Evolutionary conservation across 2,329 filamentous ascomycete species (phyloP), one percentile per base, ranked within the genome.

Genomic region (Lachnellula suecica): DNA sequence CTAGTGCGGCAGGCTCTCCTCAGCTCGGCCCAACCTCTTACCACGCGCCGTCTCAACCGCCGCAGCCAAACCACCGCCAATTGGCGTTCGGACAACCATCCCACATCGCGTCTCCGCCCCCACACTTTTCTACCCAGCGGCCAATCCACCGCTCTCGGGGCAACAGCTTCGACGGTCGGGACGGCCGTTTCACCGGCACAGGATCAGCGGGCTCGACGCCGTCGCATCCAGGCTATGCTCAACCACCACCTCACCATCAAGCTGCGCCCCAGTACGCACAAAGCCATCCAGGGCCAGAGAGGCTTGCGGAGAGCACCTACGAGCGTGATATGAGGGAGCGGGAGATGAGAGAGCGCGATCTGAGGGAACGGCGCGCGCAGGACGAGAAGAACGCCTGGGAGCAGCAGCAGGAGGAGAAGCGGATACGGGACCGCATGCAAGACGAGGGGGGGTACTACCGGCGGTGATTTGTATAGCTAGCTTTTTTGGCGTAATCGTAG

Each of bases 121-220:
- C 59, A 2, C 59, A 59, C 31, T 65, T 60, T 46, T 44, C 60
- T 13, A 38, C 54, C 4, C 63, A 64, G 19, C 62, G 61, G 24
- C 51, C 56, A 22, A 20, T 63, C 3, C 65, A 67, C 42, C 56
- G 56, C 22, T 65, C 65, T 22, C 35, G 64, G 42, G 62, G 65
- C 15, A 65, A 63, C 44, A 66, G 64, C 35, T 63, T 67, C 38
- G 65, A 67, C 57, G 59, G 56, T 37, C 52, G 60, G 19, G 65
- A 67, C 57, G 59, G 56, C 34, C 52, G 60, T 17, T 60, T 59
- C 38, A 54, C 57, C 17, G 56, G 56, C 47, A 46, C 54, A 44
- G 53, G 47, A 17, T 47, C 61, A 15, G 56, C 63, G 40, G 58
- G 57, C 10, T 61, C 62, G n/a, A 48, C 58, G 13, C 57, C 58